phyloP scores from a whole-genome alignment of 2,329 filamentous ascomycete genomes.

The Aspergillus amoenus region DNA sequence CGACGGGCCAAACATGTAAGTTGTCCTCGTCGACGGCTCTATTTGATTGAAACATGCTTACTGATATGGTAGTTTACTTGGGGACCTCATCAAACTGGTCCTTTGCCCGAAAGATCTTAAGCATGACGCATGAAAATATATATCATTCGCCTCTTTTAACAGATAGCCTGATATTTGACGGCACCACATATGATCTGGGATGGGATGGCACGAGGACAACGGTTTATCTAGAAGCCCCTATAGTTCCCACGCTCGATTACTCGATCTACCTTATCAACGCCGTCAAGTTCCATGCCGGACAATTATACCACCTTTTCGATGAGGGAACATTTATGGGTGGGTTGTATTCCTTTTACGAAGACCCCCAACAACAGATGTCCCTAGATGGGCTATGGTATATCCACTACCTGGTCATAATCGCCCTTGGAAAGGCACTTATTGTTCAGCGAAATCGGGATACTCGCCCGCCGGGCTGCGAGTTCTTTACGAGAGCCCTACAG shows the following conservation, averaged over 20 bases:
- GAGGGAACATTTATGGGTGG: slow-evolving; percentile 45
- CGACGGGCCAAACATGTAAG: slow-evolving; percentile 45
- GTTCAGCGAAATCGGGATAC: slow-evolving; percentile 27
- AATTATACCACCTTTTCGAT: slow-evolving; percentile 57
- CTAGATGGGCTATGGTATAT: slow-evolving; percentile 49
- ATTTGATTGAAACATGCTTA: neutral
- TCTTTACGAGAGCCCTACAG: slow-evolving; percentile 40
- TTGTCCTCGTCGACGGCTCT: neutral
- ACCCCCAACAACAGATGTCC: slow-evolving; percentile 27
- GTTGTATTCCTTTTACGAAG: slow-evolving; percentile 45
- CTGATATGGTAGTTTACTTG: slow-evolving; percentile 45
- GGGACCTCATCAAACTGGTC: slow-evolving; percentile 60
- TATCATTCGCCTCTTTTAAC: slow-evolving; percentile 45
- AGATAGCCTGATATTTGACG: slow-evolving; percentile 51
- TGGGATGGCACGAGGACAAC: slow-evolving; percentile 47
- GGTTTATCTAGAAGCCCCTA: slow-evolving; percentile 27
- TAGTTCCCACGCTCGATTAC: slow-evolving; percentile 52
- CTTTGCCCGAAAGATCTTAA: slow-evolving; percentile 52
- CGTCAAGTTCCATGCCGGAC: slow-evolving; percentile 57
- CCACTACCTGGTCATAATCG: slow-evolving; percentile 55
- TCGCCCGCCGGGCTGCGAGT: slow-evolving; percentile 38
- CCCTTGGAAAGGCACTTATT: slow-evolving; percentile 58
- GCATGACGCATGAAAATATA: slow-evolving; percentile 49
- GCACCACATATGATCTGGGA: slow-evolving; percentile 51
- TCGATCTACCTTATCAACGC: slow-evolving; percentile 55